Percentiles rank a stretch among this genome's conserved stretches.
Conservation (phyloP, 768 basidiomycete genomes). For the Psilocybe cubensis region DNA sequence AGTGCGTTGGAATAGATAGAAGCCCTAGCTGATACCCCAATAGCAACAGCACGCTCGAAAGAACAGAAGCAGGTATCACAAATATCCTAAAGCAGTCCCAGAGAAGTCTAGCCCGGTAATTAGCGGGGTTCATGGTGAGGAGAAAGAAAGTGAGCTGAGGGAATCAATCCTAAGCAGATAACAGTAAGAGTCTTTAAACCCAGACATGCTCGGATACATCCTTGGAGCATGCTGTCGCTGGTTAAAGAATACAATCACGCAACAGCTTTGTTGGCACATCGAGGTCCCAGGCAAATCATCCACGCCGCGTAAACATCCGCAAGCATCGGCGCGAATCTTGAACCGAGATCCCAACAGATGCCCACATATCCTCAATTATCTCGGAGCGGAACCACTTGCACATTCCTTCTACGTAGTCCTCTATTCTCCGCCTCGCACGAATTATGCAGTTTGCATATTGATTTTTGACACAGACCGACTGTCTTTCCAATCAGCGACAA, state of each 20-base stretch:
- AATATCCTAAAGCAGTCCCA: conserved; percentile 46
- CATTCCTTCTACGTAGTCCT: background rate
- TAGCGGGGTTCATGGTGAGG: conserved; percentile 40
- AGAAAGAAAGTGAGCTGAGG: conserved; percentile 1
- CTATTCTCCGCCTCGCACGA: background rate
- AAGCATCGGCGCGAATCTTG: conserved; percentile 10
- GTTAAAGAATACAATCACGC: conserved; percentile 15
- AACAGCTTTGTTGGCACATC: conserved; percentile 6
- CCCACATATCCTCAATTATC: conserved; percentile 5
- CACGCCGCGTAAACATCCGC: conserved; percentile 5
- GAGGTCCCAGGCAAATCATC: conserved; percentile 6
- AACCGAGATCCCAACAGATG: conserved; percentile 11
- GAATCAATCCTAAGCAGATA: conserved; percentile 4
- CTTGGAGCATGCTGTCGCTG: conserved; percentile 20
- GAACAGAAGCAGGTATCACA: conserved; percentile 41
- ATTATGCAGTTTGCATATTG: background rate
- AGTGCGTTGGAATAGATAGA: conserved; percentile 38
- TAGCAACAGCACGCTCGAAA: conserved; percentile 34
- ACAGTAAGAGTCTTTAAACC: conserved; percentile 11
- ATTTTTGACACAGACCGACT: too few species aligned
- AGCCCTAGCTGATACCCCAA: conserved; percentile 35
- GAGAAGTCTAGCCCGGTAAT: conserved; percentile 54
- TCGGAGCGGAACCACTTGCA: background rate
- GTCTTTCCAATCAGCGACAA: background rate
- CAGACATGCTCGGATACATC: conserved; percentile 12